A percentile compares a stretch with the other conserved stretches of the same genome.
Conservation (phyloP, 305 asterid species). For the Ilex paraguariensis region DNA sequence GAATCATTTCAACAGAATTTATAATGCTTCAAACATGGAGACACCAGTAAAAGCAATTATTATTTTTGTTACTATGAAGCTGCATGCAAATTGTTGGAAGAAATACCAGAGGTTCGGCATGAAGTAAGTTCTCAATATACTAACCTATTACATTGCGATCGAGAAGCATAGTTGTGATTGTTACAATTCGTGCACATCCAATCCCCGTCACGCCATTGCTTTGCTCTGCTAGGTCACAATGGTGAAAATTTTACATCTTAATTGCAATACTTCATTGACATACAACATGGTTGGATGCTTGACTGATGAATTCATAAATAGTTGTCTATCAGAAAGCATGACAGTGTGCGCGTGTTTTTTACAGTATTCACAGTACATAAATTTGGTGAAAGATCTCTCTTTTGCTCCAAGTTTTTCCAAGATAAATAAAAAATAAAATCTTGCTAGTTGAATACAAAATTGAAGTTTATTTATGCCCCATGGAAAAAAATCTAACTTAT, state of each 20-base stretch:
- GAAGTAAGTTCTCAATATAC: conserved; percentile 10
- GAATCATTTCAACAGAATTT: too few species aligned
- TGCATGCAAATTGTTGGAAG: not conserved
- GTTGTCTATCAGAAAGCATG: not conserved
- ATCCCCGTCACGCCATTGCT: conserved; percentile 94
- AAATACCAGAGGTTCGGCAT: not conserved
- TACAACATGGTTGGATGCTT: conserved; percentile 8
- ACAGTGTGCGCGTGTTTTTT: too few species aligned
- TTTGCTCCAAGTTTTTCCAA: too few species aligned
- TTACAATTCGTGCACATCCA: conserved; percentile 94
- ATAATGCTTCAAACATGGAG: too few species aligned
- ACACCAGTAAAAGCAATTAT: too few species aligned
- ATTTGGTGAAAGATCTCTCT: too few species aligned
- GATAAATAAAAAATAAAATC: too few species aligned
- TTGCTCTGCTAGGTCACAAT: conserved; percentile 51
- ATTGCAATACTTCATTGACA: not conserved
- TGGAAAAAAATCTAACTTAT: too few species aligned
- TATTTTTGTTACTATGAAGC: not conserved
- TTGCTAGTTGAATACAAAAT: too few species aligned
- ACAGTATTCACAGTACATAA: too few species aligned
- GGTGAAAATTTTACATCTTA: conserved; percentile 3
- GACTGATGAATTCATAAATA: conserved; percentile 5
- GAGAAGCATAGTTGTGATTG: conserved; percentile 89
- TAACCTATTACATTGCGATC: conserved; percentile 82
- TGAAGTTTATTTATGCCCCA: too few species aligned